Percentiles rank a stretch among this genome's conserved stretches.
Evolutionary conservation across 2,329 filamentous ascomycete genomes (phyloP).

Genomic region (Penicillium oxalicum): DNA sequence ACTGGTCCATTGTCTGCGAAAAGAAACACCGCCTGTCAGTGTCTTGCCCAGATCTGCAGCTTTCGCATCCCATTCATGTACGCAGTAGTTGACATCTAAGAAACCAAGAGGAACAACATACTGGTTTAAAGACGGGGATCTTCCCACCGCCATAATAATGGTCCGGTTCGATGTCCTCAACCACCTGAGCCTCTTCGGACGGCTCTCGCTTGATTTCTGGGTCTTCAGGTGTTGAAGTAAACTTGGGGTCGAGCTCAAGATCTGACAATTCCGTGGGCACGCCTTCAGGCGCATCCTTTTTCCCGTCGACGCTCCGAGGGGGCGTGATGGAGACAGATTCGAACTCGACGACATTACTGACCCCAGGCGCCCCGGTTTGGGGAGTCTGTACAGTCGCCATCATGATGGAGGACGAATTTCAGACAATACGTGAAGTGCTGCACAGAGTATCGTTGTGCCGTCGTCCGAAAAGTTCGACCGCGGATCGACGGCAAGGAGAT

Average conservation of each 20-base stretch:
- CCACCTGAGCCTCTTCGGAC: constrained; percentile 67
- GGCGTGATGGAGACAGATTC: constrained; percentile 38
- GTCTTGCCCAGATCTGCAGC: background rate
- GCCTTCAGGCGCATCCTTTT: constrained; percentile 39
- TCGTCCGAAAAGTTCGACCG: constrained; percentile 38
- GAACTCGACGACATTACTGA: constrained; percentile 21
- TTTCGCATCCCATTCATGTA: too few species aligned
- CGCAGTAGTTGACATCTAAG: background rate
- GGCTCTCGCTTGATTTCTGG: constrained; percentile 34
- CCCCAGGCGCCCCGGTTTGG: constrained; percentile 21
- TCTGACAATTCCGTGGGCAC: constrained; percentile 39
- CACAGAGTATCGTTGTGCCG: constrained; percentile 22
- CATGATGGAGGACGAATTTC: constrained; percentile 21
- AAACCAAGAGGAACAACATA: constrained; percentile 33
- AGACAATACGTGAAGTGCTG: too few species aligned
- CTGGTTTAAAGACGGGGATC: constrained; percentile 88
- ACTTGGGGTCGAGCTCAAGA: constrained; percentile 35
- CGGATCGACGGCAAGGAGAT: constrained; percentile 38
- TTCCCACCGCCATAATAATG: constrained; percentile 78
- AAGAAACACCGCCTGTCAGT: constrained; percentile 1
- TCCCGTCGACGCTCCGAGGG: constrained; percentile 40
- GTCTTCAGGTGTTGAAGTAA: constrained; percentile 21
- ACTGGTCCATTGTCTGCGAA: constrained; percentile 75
- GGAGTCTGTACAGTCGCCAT: constrained; percentile 31
- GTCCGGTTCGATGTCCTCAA: constrained; percentile 72